Evolutionary conservation across 176 grass and related monocot species (phyloP).

Genomic region (Paspalum notatum): DNA sequence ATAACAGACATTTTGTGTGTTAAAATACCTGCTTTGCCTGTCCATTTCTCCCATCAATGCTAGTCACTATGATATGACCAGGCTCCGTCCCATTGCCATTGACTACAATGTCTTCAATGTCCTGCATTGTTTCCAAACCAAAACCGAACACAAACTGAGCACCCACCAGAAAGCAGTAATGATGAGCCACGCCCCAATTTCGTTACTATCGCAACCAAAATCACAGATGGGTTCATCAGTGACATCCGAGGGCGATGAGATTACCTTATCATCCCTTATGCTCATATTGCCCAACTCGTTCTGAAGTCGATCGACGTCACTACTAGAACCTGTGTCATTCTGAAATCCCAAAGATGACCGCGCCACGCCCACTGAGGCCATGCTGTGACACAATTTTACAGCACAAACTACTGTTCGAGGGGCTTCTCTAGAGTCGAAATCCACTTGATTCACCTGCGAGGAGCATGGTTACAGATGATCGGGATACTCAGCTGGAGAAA

Average conservation of each 20-base stretch:
- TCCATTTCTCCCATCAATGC: constrained; percentile 78
- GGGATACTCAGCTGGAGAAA: neutral
- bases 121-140: constrained; percentile 45
- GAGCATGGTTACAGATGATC: neutral
- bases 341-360: constrained; percentile 53
- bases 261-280: constrained; percentile 92
- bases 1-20: neutral
- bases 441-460: constrained; percentile 44
- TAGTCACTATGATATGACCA: constrained; percentile 92
- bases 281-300: constrained; percentile 74
- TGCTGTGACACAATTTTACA: constrained; percentile 32
- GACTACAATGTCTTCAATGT: constrained; percentile 78
- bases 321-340: constrained; percentile 48
- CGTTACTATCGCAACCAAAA: no score
- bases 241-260: neutral
- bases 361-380: constrained; percentile 61
- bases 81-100: constrained; percentile 84
- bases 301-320: constrained; percentile 50
- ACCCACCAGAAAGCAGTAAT: constrained; percentile 15
- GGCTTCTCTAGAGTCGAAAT: neutral
- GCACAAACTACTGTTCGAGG: constrained; percentile 10
- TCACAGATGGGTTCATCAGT: no score
- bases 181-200: no score
- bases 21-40: constrained; percentile 77
- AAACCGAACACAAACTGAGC: neutral